Evolutionary conservation across 2,329 filamentous ascomycete genomes (phyloP).

Genomic region (Drechslerella coelobrocha): DNA sequence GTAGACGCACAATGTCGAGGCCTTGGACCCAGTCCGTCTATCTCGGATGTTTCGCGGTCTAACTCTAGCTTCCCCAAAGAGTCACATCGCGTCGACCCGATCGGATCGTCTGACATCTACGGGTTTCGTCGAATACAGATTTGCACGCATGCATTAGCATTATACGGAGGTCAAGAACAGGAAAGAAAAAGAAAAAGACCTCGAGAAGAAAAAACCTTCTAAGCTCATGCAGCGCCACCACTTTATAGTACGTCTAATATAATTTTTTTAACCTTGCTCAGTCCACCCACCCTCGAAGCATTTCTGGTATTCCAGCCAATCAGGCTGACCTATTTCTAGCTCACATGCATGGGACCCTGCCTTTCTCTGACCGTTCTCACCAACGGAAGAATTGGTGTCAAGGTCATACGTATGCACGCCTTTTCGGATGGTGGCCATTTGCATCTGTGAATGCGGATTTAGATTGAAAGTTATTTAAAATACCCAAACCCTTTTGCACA

Average conservation of each 20-base stretch:
- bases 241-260: constrained; percentile 7
- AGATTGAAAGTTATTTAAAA: constrained; percentile 1
- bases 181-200: background rate
- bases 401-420: background rate
- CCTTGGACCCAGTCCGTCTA: background rate
- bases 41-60: background rate
- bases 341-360: background rate
- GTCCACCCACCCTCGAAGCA: background rate
- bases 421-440: background rate
- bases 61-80: background rate
- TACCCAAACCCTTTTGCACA: background rate
- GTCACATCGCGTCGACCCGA: background rate
- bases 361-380: background rate
- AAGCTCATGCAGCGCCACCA: constrained; percentile 5
- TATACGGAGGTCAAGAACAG: background rate
- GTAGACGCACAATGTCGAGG: background rate
- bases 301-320: background rate
- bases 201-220: background rate
- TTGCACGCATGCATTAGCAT: background rate
- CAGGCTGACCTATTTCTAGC: background rate
- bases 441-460: background rate
- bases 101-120: constrained; percentile 3
- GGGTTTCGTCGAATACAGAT: too few species aligned
- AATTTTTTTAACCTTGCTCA: background rate
- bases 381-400: constrained; percentile 1